phyloP scores from a whole-genome alignment of 495 filamentous ascomycete species.

The Physcia stellaris region DNA sequence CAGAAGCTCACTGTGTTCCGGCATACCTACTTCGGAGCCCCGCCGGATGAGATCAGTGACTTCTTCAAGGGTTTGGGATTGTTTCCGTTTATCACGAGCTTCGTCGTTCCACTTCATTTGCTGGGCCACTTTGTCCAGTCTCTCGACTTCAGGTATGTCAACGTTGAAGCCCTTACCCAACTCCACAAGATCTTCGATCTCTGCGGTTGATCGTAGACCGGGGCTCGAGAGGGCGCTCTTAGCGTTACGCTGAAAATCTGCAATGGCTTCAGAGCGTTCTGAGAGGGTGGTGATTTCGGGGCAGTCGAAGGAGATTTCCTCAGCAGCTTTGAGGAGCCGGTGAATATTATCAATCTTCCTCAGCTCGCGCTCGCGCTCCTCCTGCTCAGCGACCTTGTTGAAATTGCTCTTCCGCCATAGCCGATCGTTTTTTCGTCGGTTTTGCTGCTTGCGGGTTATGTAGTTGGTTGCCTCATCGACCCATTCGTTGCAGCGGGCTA shows the following conservation, averaged over 20 bases:
- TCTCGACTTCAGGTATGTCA: conserved; percentile 84
- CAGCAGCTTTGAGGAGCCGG: conserved; percentile 69
- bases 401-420: conserved; percentile 64
- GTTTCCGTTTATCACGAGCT: conserved; percentile 46
- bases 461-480: conserved; percentile 95
- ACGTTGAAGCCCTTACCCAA: conserved; percentile 80
- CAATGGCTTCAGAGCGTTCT: conserved; percentile 79
- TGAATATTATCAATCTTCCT: conserved; percentile 84
- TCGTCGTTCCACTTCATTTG: conserved; percentile 83
- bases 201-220: conserved; percentile 44
- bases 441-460: conserved; percentile 95
- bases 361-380: conserved; percentile 79
- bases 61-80: conserved; percentile 53
- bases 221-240: conserved; percentile 50
- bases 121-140: conserved; percentile 64
- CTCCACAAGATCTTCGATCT: conserved; percentile 84
- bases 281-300: conserved; percentile 78
- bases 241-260: conserved; percentile 71
- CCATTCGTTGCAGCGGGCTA: conserved; percentile 94
- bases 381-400: conserved; percentile 65
- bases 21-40: conserved; percentile 61
- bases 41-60: conserved; percentile 65
- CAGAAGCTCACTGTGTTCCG: conserved; percentile 64
- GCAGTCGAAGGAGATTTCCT: conserved; percentile 86
- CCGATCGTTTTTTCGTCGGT: conserved; percentile 93